Percentiles rank a stretch among this genome's conserved stretches.
Conservation (phyloP, 2,329 filamentous ascomycete genomes). For the Colletotrichum gloeosporioides region DNA sequence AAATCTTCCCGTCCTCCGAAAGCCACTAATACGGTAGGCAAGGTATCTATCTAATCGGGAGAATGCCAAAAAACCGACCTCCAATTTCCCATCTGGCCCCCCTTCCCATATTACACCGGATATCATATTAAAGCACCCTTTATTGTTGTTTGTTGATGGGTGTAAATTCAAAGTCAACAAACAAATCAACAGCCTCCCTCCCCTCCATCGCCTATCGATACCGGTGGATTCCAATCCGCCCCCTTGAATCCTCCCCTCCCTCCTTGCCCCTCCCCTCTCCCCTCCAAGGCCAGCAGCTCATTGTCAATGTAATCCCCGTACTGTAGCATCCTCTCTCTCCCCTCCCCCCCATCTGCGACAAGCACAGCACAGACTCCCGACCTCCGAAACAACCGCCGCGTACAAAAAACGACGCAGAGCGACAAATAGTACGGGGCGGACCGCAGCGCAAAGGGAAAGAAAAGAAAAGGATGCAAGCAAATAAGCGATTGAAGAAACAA, state of each 20-base stretch:
- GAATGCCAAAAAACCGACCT: background rate
- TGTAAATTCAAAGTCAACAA: background rate
- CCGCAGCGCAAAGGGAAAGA: background rate
- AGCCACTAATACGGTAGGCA: background rate
- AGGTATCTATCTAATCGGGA: background rate
- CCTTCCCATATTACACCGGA: background rate
- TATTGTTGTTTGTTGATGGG: constrained; percentile 1
- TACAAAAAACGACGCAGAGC: background rate
- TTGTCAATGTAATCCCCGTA: background rate
- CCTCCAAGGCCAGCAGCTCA: background rate
- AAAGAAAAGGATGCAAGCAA: background rate
- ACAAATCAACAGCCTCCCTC: background rate
- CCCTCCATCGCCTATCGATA: constrained; percentile 12
- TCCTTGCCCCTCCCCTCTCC: background rate
- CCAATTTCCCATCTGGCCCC: background rate
- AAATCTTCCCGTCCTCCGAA: background rate
- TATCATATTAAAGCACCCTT: background rate
- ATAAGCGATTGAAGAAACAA: background rate
- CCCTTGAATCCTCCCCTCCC: background rate
- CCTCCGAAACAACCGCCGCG: background rate
- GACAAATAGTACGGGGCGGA: background rate
- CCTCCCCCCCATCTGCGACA: background rate
- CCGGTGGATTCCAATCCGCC: background rate
- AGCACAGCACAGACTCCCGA: constrained; percentile 18
- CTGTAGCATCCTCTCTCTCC: background rate